phyloP scores from a whole-genome alignment of 129 eudicot species.

The Flaveria sonorensis region DNA sequence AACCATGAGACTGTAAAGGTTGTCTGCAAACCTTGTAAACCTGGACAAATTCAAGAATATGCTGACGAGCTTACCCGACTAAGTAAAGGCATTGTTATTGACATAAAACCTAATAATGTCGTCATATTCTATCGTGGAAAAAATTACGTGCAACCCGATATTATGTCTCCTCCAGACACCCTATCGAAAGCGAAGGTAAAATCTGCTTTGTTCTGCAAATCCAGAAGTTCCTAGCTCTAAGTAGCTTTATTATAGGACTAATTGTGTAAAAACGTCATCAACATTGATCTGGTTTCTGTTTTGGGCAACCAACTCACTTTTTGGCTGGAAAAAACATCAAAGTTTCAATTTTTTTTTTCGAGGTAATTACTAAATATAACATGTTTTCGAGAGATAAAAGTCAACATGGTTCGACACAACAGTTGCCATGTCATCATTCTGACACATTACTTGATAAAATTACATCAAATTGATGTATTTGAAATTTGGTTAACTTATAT shows the following conservation, averaged over 20 bases:
- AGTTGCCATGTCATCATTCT: no score
- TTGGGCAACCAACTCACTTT: background rate
- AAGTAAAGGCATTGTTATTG: conserved; percentile 88
- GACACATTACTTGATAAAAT: no score
- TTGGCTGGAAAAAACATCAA: background rate
- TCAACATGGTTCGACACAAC: background rate
- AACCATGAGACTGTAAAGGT: conserved; percentile 95
- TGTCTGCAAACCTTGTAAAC: conserved; percentile 85
- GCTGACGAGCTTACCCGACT: conserved; percentile 91
- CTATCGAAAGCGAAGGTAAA: conserved; percentile 88
- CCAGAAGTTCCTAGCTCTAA: conserved; percentile 1
- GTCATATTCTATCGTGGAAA: conserved; percentile 86
- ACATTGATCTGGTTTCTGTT: background rate
- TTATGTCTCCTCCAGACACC: conserved; percentile 92
- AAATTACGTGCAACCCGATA: conserved; percentile 85
- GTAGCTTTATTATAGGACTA: conserved; percentile 3
- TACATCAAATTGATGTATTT: no score
- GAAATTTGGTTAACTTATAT: background rate
- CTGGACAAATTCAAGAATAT: conserved; percentile 78
- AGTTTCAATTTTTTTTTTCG: background rate
- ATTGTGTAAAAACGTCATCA: background rate
- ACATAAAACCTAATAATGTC: conserved; percentile 71
- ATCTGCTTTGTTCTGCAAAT: conserved; percentile 7
- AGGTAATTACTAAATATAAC: no score
- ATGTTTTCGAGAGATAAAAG: background rate